Percentiles rank a stretch among this genome's conserved stretches.
phyloP scores from a whole-genome alignment of 2,329 filamentous ascomycete species.

The Dactylonectria macrodidyma region DNA sequence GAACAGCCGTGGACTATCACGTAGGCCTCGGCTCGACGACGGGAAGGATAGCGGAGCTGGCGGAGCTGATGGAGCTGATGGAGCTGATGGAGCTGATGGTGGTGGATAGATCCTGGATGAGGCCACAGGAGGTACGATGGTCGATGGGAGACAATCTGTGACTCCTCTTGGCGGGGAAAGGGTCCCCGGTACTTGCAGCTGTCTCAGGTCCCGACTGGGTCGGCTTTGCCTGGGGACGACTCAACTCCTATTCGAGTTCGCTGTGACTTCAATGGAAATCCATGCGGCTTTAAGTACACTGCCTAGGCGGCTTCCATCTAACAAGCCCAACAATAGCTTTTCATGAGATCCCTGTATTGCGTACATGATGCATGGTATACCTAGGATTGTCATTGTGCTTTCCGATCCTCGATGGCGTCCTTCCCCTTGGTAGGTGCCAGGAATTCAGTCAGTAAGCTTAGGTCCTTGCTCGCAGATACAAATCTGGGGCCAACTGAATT shows the following conservation, averaged over 20 bases:
- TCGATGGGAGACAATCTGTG: not conserved
- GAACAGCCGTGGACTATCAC: slow-evolving; percentile 6
- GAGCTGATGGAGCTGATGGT: slow-evolving; percentile 23
- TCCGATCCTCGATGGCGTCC: too few relatives aligned
- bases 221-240: not conserved
- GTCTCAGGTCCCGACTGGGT: not conserved
- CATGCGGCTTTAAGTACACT: not conserved
- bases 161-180: not conserved
- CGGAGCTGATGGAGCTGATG: slow-evolving; percentile 27
- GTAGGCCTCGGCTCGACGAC: slow-evolving; percentile 30
- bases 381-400: too few relatives aligned
- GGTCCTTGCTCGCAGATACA: too few relatives aligned
- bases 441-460: too few relatives aligned
- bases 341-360: too few relatives aligned
- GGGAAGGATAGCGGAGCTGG: slow-evolving; percentile 29
- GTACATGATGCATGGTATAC: too few relatives aligned
- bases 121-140: not conserved
- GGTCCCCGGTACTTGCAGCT: not conserved
- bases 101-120: not conserved
- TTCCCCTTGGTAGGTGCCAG: too few relatives aligned
- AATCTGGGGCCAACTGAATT: too few relatives aligned
- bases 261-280: not conserved
- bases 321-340: too few relatives aligned
- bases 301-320: too few relatives aligned
- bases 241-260: not conserved